Base-by-base conservation (phyloP, 176 grass and related monocot genomes). In the Secale cereale region DNA sequence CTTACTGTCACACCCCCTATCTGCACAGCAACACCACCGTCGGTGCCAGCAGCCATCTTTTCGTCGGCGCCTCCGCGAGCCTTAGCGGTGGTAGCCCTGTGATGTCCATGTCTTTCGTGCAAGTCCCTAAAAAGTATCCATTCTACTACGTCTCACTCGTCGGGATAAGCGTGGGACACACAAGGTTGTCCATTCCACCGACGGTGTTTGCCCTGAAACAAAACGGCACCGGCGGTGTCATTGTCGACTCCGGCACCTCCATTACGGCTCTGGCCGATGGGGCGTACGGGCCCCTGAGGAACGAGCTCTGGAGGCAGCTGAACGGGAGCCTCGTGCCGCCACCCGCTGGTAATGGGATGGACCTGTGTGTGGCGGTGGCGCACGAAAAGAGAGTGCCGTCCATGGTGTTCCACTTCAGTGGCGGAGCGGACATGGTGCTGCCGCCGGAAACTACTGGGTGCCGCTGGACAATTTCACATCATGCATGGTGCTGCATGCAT, bases 201-300 rank as follows among this genome's bases (percentile, higher is more conserved):
- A 2, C 19, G 3, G 65, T 69, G 65, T 69, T 69, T 8, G 65
- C 65, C 20, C 17, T 35, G 3, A 35, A 19, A 10, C 16, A 8
- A 10, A 35, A 67, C 17, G 32, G 31, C 12, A 26, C 12, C 32
- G 66, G 66, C 5, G 41, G 41, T 12, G 66, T 70, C 33, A 2
- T 86, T n/a, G 28, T 86, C 54, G 84, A 80, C 84, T 86, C 84
- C 33, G 76, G 77, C 77, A 73, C 8, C 27, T 22, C 84, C 0
- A 22, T 26, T 29, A 63, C 77, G 22, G 32, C 2, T 5, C 65
- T 86, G 7, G 33, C 5, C 13, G 5, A 20, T 0, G 50, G 1
- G 12, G 76, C 83, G 26, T 85, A 85, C 50, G 1, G 16, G 6
- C 63, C 74, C 25, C 75, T 85, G 19, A 0, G 1, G 2, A 19